Evolutionary conservation across 345 rosid species (phyloP).

Genomic region (Draba incana): DNA sequence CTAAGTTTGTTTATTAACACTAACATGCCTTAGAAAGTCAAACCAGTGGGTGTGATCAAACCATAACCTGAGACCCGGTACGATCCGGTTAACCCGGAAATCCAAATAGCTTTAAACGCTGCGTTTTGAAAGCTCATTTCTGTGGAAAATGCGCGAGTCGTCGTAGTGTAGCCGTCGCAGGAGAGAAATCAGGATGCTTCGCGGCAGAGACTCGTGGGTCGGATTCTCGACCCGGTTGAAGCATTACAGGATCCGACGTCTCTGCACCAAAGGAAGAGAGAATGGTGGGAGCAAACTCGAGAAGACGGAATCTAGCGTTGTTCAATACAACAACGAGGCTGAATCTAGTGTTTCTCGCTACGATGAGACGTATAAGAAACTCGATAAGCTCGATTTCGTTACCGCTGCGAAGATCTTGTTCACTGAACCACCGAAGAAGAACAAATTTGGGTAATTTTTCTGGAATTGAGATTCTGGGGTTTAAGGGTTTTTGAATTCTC

Average conservation of each 20-base stretch:
- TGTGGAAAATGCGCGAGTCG: slow-evolving; percentile 12
- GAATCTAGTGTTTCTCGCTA: slow-evolving; percentile 54
- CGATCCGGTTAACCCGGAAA: neutral
- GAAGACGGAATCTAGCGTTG: slow-evolving; percentile 49
- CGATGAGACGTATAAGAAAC: slow-evolving; percentile 59
- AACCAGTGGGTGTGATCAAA: too few species aligned
- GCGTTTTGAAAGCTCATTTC: slow-evolving; percentile 32
- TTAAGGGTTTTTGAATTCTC: neutral
- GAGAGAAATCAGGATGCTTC: slow-evolving; percentile 48
- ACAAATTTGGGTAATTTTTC: slow-evolving; percentile 70
- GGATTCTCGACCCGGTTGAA: slow-evolving; percentile 39
- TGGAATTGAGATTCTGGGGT: neutral
- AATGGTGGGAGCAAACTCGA: slow-evolving; percentile 39
- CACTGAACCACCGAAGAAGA: slow-evolving; percentile 61
- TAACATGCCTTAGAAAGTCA: too few species aligned
- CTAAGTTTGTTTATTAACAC: too few species aligned
- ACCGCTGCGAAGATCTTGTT: slow-evolving; percentile 81
- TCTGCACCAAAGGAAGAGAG: slow-evolving; percentile 36
- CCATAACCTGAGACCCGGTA: neutral
- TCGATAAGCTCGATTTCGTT: slow-evolving; percentile 76
- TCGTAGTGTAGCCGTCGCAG: slow-evolving; percentile 25
- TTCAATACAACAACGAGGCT: slow-evolving; percentile 48
- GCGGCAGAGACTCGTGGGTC: slow-evolving; percentile 46
- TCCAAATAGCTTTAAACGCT: neutral
- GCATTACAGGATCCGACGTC: slow-evolving; percentile 27